A percentile compares a stretch with the other conserved stretches of the same genome.
Conservation (phyloP, 2,329 filamentous ascomycete species). For the Thelonectria discophora region DNA sequence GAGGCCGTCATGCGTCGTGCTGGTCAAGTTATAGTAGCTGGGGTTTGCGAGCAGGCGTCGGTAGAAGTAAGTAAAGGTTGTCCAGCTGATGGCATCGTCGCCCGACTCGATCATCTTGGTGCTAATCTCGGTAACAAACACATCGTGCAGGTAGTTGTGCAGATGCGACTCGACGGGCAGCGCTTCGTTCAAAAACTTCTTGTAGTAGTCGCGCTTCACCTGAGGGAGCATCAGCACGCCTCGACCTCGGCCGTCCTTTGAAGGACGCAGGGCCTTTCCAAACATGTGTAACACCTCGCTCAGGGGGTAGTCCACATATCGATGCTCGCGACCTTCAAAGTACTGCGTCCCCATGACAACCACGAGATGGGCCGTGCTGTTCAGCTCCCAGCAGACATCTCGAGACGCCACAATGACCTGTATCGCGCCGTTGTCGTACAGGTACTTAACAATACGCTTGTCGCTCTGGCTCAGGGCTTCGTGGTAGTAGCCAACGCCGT, state of each 20-base stretch:
- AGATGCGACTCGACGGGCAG: conserved; percentile 95
- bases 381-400: conserved; percentile 96
- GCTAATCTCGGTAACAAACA: conserved; percentile 96
- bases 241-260: conserved; percentile 80
- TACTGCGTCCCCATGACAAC: conserved; percentile 98
- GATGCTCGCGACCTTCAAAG: conserved; percentile 94
- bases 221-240: conserved; percentile 97
- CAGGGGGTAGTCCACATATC: conserved; percentile 95
- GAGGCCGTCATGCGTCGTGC: conserved; percentile 90
- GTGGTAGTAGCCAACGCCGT: conserved; percentile 97
- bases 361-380: conserved; percentile 87
- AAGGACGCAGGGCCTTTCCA: conserved; percentile 84
- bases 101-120: conserved; percentile 95
- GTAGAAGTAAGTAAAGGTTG: conserved; percentile 98
- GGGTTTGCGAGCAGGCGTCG: conserved; percentile 93
- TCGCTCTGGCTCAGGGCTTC: conserved; percentile 90
- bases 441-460: conserved; percentile 91
- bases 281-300: conserved; percentile 98
- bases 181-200: conserved; percentile 97
- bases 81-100: conserved; percentile 98
- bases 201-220: conserved; percentile 97
- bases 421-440: conserved; percentile 89
- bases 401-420: conserved; percentile 81
- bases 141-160: conserved; percentile 90
- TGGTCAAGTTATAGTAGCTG: conserved; percentile 91